These are phyloP conservation scores for Rhypophila decipiens DNA, from an alignment of 495 filamentous ascomycete genomes.

Conservation along the genomic window DNA sequence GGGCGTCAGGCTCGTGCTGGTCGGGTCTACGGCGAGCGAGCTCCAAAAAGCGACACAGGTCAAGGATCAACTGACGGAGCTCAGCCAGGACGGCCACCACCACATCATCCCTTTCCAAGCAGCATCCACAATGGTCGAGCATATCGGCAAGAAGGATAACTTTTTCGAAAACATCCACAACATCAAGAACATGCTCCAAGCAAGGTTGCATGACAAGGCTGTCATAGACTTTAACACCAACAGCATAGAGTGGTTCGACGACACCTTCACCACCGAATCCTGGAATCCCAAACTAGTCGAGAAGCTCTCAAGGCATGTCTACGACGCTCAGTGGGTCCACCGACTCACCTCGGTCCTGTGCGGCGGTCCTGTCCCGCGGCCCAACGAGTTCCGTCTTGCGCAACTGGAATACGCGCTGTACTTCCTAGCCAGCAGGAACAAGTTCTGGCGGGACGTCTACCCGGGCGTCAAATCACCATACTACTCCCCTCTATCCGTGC, in stretches of 20 bases:
- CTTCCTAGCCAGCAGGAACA: conserved; percentile 18
- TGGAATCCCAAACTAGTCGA: conserved; percentile 2
- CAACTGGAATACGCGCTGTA: conserved; percentile 14
- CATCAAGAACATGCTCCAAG: conserved; percentile 32
- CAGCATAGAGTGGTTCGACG: not conserved
- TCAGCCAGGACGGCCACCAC: conserved; percentile 25
- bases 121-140: conserved; percentile 2
- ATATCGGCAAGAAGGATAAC: conserved; percentile 23
- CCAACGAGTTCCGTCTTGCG: conserved; percentile 7
- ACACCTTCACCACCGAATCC: conserved; percentile 2
- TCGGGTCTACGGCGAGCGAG: conserved; percentile 56
- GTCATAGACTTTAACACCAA: conserved; percentile 14
- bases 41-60: conserved; percentile 22
- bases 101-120: conserved; percentile 26
- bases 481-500: conserved; percentile 20
- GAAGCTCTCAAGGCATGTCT: conserved; percentile 14
- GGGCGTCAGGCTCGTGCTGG: conserved; percentile 65
- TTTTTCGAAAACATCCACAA: conserved; percentile 34
- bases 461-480: conserved; percentile 19
- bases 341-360: conserved; percentile 22
- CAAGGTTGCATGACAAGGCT: conserved; percentile 13
- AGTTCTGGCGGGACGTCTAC: conserved; percentile 16
- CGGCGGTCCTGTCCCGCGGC: conserved; percentile 10
- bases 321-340: conserved; percentile 29
- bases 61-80: conserved; percentile 24